Base-by-base conservation (phyloP, 257 asterid species). In the Misopates orontium region DNA sequence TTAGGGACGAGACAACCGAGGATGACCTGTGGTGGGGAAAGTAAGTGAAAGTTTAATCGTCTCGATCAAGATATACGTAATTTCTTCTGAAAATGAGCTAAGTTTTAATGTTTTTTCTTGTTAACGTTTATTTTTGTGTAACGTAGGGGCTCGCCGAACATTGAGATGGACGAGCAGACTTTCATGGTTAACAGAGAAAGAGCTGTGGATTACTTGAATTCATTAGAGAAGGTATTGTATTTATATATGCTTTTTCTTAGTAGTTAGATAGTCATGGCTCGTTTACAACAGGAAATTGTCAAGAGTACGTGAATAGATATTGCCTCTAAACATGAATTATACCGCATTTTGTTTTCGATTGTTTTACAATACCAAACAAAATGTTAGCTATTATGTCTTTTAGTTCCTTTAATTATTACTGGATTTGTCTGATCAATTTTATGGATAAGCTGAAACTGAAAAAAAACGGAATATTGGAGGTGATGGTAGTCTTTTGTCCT, bases 131-230 rank as follows among this genome's bases (percentile, higher is more conserved):
- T 28, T 36, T 5, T 36, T 36, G 42, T 36, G 10, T 8, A 3
- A 36, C 42, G 10, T 20, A 91, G 98, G 80, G 98, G 98, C 11
- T 85, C 98, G 0, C 98, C 98, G 10, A 89, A 92, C 72, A 92
- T 92, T 52, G 98, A 92, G 81, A 92, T 92, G 98, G 97, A 92
- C 48, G 98, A 89, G 83, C 96, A 89, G 14, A 82, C 98, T 17
- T 92, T 89, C 82, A 64, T 92, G 91, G 87, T 92, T 51, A 92
- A 92, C 85, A 92, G 98, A 71, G 98, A 92, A 76, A 87, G 98
- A 73, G 98, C 98, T 9, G 98, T 92, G 25, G 98, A 92, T 85
- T 92, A 92, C 79, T 69, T 92, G 75, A 89, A 95, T 55, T 92
- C 98, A 1, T 75, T 92, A 79, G 98, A 92, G 60, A 89, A 89